Conservation (phyloP, 2,329 filamentous ascomycete genomes). For the Aspergillus sp. region DNA sequence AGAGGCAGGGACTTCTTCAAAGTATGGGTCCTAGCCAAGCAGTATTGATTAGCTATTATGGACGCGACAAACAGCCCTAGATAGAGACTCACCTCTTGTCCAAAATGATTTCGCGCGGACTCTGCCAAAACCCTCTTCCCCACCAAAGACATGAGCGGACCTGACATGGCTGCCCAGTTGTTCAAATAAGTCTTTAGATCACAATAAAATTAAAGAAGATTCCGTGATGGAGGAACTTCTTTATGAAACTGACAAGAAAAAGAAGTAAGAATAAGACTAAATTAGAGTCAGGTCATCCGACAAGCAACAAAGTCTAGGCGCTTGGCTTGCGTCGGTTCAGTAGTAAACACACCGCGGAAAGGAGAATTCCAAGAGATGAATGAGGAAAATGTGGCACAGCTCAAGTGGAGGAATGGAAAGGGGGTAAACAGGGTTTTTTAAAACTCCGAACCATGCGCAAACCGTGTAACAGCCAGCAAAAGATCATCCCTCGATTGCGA, state of each 20-base stretch:
- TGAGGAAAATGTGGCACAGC: background rate
- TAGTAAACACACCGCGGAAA: background rate
- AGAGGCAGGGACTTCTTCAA: conserved; percentile 76
- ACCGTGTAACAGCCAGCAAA: background rate
- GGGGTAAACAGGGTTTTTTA: background rate
- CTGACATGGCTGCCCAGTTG: conserved; percentile 26
- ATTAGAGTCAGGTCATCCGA: background rate
- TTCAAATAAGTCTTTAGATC: background rate
- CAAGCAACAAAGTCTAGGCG: background rate
- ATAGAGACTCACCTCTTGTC: conserved; percentile 37
- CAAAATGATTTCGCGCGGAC: conserved; percentile 42
- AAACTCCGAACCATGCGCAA: background rate
- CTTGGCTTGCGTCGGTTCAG: background rate
- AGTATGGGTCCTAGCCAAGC: conserved; percentile 75
- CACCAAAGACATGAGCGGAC: conserved; percentile 26
- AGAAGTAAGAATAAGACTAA: background rate
- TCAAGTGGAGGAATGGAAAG: too few relatives aligned
- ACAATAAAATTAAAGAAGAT: background rate
- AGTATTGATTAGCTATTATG: conserved; percentile 3
- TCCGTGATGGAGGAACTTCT: background rate
- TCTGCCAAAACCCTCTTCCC: conserved; percentile 37
- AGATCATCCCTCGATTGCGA: background rate
- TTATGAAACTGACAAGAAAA: background rate
- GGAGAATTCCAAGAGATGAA: background rate
- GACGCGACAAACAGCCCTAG: background rate